Evolutionary conservation across 768 basidiomycete genomes (phyloP).

Genomic region (Boletus insuetus): DNA sequence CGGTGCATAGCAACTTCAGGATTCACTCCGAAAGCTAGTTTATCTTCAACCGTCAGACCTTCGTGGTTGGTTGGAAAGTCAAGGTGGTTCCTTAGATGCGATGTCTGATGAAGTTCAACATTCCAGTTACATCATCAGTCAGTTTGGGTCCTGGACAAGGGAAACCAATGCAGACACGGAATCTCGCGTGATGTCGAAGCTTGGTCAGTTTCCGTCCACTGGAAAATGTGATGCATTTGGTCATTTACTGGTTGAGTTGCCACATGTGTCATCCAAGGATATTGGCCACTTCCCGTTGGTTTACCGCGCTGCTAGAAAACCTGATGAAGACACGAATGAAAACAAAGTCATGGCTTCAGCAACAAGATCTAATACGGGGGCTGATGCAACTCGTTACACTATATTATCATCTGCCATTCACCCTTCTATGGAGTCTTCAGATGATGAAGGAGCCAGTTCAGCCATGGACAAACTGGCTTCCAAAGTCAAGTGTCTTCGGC

Average conservation of each 20-base stretch:
- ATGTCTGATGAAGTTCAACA: too few species aligned
- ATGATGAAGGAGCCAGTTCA: too few species aligned
- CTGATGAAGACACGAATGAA: too few species aligned
- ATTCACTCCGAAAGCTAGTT: background rate
- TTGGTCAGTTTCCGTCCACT: background rate
- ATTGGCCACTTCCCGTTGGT: background rate
- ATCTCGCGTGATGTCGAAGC: background rate
- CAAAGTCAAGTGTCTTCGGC: background rate
- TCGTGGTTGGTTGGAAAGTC: background rate
- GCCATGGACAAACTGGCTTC: too few species aligned
- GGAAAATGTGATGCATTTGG: constrained; percentile 7
- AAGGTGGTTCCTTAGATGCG: background rate
- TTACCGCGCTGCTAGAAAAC: background rate
- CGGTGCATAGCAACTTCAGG: accelerated
- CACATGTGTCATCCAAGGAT: background rate
- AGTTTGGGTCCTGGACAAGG: background rate
- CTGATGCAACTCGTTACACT: too few species aligned
- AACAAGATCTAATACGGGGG: too few species aligned
- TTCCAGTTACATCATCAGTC: too few species aligned
- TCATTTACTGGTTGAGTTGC: constrained; percentile 3
- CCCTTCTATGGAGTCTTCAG: too few species aligned
- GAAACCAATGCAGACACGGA: background rate
- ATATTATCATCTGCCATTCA: too few species aligned
- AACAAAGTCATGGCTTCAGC: too few species aligned
- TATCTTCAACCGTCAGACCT: background rate